Evolutionary conservation across 148 eudicot species (phyloP), one percentile per base, ranked within the genome.

Genomic region (Cornus suecica): DNA sequence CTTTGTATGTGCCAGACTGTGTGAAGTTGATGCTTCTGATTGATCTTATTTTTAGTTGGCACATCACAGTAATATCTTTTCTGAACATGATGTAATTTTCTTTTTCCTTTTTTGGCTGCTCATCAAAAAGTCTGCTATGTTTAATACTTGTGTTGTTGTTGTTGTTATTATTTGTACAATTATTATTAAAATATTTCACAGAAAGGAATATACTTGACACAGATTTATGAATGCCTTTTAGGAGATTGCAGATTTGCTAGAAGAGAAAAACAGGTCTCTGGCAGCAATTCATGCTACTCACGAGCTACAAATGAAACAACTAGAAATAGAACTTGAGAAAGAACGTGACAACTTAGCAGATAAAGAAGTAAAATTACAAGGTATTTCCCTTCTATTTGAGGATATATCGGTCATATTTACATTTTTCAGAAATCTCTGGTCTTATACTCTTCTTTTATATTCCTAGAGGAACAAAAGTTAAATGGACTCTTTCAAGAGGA

Each of bases 191-290:
- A 7, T 58, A 70, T 75, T 51, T 20, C 80, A 28, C 70, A 25
- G 73, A 80, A 80, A 78, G 71, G 73, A 82, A 76, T 75, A 70
- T 77, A 76, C 70, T 83, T 88, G 82, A 85, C 87, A 76, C 73
- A 66, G 74, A 72, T 37, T 69, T 77, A 71, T 80, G 81, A 85
- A 84, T 89, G 79, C 83, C 83, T 84, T 91, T 81, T 89, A 95
- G 99, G 99, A 95, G 78, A 88, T 89, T 81, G 88, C 93, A 84
- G 93, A 91, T 89, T 63, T 86, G 73, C 71, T 83, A 78, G 97
- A 92, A 81, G 96, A 92, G 87, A 92, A 89, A 85, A 88, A 79
- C 83, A 85, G 80, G 78, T 78, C 87, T 67, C 81, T 88, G 79
- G 86, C 90, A n/a, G 78, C 84, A 22, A 70, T 83, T 76, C 89